A percentile compares a stretch with the other conserved stretches of the same genome.
These are phyloP conservation scores for Pseudocercospora pini-densiflorae DNA, from an alignment of 2,329 filamentous ascomycete species.

Conservation along the genomic window DNA sequence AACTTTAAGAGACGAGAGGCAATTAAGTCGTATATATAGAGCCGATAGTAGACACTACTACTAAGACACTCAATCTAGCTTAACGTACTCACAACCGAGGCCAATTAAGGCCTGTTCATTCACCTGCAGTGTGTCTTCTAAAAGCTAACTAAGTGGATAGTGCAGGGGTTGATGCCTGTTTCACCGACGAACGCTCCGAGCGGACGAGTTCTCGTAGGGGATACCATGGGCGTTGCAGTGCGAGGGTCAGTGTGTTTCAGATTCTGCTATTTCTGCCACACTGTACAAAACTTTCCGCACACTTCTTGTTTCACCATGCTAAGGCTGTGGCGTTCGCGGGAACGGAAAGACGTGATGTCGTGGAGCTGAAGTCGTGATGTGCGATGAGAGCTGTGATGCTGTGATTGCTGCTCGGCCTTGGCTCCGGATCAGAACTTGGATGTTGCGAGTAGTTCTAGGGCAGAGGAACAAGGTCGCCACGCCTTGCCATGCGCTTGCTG, in stretches of 20 bases:
- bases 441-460: neutral
- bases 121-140: too few species aligned
- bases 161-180: too few species aligned
- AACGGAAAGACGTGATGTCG: neutral
- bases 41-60: too few species aligned
- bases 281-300: neutral
- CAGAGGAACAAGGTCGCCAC: neutral
- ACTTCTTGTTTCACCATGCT: neutral
- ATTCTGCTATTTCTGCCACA: constrained; percentile 10
- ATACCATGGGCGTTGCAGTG: neutral
- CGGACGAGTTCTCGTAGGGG: too few species aligned
- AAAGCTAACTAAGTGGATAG: too few species aligned
- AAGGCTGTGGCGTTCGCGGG: neutral
- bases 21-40: too few species aligned
- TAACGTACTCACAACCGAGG: too few species aligned
- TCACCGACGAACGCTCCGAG: neutral
- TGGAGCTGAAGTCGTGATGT: neutral
- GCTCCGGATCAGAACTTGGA: neutral
- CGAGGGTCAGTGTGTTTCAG: constrained; percentile 13
- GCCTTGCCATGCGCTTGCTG: neutral
- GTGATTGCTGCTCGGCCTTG: neutral
- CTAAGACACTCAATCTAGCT: too few species aligned
- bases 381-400: too few species aligned
- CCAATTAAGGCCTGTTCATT: too few species aligned
- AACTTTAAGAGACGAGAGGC: too few species aligned